Evolutionary conservation across 345 rosid species (phyloP), one percentile per base, ranked within the genome.

Genomic region (Populus tremula): DNA sequence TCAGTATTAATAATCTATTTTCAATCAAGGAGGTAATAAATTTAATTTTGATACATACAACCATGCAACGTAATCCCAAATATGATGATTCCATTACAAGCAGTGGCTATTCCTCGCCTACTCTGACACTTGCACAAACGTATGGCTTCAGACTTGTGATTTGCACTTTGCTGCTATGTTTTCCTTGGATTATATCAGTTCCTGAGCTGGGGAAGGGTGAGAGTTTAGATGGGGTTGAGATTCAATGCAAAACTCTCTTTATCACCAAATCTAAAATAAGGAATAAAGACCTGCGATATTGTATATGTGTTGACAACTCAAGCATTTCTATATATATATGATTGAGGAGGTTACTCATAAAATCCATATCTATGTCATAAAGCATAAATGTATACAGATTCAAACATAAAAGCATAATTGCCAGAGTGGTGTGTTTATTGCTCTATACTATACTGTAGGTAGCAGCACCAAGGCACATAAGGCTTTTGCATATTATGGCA

Each of bases 61-160:
- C 45, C 2, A 41, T 41, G 45, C 45, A 41, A 12, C 11, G 10
- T 41, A 41, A 41, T 41, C 45, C 45, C 45, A 10, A 10, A 71
- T 39, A 80, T 71, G 83, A 67, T 23, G 10, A 76, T 69, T 4
- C 83, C 83, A 39, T 59, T 76, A 39, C 76, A 80, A 25, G 73
- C 78, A 10, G 76, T 76, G 17, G 72, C 83, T 31, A 33, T 33
- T 53, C 77, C 74, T 66, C 67, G 81, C 2, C 45, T 73, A 27
- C 81, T 77, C 31, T 33, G 77, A 14, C 36, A 41, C 16, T 59
- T 79, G 63, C 73, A 67, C 41, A 78, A 73, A 67, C 81, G 81
- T 5, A 53, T 78, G 45, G 68, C 81, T 41, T 72, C 63, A 1
- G 81, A 78, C 38, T 36, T 78, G 69, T 73, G 7, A 61, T 29